A percentile compares a stretch with the other conserved stretches of the same genome.
Evolutionary conservation across 108 stramenopile species (phyloP).

Genomic region (Mayamaea pseudoterrestris): DNA sequence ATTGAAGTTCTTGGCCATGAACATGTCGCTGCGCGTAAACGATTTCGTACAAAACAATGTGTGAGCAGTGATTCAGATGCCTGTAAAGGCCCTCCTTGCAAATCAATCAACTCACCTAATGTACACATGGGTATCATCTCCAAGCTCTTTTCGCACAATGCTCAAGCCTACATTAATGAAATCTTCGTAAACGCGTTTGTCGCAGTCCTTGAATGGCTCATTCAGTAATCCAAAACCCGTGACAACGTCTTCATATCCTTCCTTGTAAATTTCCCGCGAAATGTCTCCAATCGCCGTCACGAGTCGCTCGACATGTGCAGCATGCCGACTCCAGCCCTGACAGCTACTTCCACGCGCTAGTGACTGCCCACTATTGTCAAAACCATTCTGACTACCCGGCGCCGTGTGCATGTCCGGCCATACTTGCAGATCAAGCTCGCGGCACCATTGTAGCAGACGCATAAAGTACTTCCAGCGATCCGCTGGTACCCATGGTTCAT

Average conservation of each 20-base stretch:
- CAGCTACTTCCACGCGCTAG: constrained; percentile 18
- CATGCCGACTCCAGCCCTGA: constrained; percentile 20
- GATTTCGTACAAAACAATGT: too few relatives aligned
- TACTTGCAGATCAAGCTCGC: constrained; percentile 31
- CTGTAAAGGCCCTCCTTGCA: too few relatives aligned
- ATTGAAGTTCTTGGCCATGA: constrained; percentile 28
- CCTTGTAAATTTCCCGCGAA: constrained; percentile 22
- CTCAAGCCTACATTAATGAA: constrained; percentile 39
- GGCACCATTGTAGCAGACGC: constrained; percentile 35
- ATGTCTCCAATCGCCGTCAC: constrained; percentile 34
- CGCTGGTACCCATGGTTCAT: constrained; percentile 41
- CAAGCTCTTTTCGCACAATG: constrained; percentile 26
- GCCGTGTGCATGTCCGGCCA: constrained; percentile 70
- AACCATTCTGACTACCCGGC: constrained; percentile 62
- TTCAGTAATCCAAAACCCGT: constrained; percentile 69
- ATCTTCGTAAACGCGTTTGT: constrained; percentile 18
- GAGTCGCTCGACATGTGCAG: constrained; percentile 32
- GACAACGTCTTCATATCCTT: constrained; percentile 37
- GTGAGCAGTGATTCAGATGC: too few relatives aligned
- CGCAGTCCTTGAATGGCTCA: constrained; percentile 48
- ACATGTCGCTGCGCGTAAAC: constrained; percentile 47
- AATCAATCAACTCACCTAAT: too few relatives aligned
- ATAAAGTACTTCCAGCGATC: constrained; percentile 50
- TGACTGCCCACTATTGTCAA: constrained; percentile 50
- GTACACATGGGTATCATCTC: constrained; percentile 32